Conservation (phyloP, 148 eudicot species). For the Nyssa sinensis region DNA sequence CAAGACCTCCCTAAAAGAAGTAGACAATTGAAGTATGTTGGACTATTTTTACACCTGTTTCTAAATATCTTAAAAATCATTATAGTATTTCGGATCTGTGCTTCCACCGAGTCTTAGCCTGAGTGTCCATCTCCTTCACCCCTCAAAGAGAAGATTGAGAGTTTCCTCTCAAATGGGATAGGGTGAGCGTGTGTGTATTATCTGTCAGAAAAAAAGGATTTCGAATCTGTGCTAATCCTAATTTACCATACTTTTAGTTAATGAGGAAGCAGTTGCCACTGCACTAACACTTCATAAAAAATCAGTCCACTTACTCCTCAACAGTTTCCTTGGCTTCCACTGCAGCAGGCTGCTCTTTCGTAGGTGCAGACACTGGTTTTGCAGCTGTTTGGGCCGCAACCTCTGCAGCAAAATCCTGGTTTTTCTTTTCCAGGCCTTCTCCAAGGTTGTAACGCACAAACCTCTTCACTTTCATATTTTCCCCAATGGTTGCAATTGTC, state of each 20-base stretch:
- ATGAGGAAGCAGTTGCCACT: neutral
- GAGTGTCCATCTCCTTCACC: no score
- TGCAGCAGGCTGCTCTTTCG: constrained; percentile 47
- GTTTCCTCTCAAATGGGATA: no score
- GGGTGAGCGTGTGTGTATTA: no score
- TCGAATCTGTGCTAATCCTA: neutral
- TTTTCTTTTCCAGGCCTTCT: constrained; percentile 89
- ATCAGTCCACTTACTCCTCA: constrained; percentile 55
- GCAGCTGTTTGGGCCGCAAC: constrained; percentile 97
- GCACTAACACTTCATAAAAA: neutral
- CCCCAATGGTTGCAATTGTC: constrained; percentile 88
- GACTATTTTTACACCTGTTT: neutral
- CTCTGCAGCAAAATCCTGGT: constrained; percentile 95
- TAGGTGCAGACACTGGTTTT: constrained; percentile 46
- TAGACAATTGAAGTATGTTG: neutral
- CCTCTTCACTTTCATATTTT: constrained; percentile 85
- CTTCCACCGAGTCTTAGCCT: no score
- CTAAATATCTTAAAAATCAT: no score
- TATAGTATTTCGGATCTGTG: no score
- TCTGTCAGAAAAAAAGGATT: no score
- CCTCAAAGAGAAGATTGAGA: no score
- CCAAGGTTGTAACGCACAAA: constrained; percentile 81
- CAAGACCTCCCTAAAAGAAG: neutral
- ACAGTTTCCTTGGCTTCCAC: constrained; percentile 48
- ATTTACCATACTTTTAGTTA: neutral